Conservation (phyloP, 208 protist species). For the Wallacemonas sp. region DNA sequence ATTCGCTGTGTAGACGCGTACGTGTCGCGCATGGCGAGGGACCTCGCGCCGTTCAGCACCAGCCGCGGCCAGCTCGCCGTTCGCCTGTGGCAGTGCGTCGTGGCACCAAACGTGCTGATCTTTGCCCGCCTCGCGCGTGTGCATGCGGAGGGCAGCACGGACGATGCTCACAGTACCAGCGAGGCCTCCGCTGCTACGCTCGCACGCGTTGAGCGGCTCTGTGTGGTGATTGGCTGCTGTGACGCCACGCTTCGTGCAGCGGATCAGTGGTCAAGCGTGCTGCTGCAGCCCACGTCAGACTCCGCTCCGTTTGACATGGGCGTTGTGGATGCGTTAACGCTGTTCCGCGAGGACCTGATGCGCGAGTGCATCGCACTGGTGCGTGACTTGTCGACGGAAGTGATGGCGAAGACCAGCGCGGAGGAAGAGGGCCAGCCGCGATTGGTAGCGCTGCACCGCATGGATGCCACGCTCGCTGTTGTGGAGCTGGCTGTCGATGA, state of each 20-base stretch:
- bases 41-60: neutral
- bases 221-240: neutral
- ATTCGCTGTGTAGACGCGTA: constrained; percentile 60
- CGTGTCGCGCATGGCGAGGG: constrained; percentile 33
- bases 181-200: too few species aligned
- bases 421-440: neutral
- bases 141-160: neutral
- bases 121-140: neutral
- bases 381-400: neutral
- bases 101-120: neutral
- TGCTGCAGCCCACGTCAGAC: neutral
- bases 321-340: constrained; percentile 11
- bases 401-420: neutral
- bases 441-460: neutral
- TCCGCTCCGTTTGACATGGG: neutral
- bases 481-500: neutral
- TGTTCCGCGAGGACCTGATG: constrained; percentile 13
- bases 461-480: neutral
- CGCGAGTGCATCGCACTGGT: constrained; percentile 15
- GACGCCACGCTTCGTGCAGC: constrained; percentile 24
- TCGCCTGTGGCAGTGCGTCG: constrained; percentile 3
- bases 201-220: neutral
- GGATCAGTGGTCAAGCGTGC: constrained; percentile 36
- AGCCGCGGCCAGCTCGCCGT: neutral
- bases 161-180: neutral